Percentiles rank a stretch among this genome's conserved stretches.
phyloP scores from a whole-genome alignment of 2,329 filamentous ascomycete genomes.

The Cadophora malorum region DNA sequence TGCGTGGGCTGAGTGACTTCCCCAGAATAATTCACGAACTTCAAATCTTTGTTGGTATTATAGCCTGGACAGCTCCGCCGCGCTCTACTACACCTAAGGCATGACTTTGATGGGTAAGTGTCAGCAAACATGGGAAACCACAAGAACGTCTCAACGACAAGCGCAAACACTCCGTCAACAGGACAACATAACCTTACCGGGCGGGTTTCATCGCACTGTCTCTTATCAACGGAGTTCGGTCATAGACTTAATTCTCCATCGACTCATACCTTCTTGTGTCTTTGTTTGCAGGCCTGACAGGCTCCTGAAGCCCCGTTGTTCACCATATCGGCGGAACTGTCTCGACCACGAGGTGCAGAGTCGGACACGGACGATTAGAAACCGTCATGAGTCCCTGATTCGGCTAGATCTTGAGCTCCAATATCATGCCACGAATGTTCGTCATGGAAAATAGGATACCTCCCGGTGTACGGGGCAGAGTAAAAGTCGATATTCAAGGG shows the following conservation, averaged over 20 bases:
- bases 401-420: slow-evolving; percentile 15
- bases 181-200: background rate
- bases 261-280: slow-evolving; percentile 10
- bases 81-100: slow-evolving; percentile 9
- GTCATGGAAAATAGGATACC: background rate
- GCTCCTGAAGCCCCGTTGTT: slow-evolving; percentile 12
- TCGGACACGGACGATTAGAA: background rate
- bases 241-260: background rate
- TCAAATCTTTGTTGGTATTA: background rate
- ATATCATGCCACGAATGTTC: background rate
- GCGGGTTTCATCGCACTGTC: slow-evolving; percentile 15
- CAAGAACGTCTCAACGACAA: background rate
- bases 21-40: slow-evolving; percentile 11
- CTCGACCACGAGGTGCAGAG: background rate
- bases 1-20: background rate
- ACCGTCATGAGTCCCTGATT: background rate
- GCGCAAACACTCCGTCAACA: background rate
- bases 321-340: background rate
- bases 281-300: slow-evolving; percentile 15
- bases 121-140: background rate
- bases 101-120: background rate
- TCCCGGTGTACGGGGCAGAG: background rate
- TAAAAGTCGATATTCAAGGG: background rate
- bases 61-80: background rate
- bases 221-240: background rate